phyloP scores from a whole-genome alignment of 345 rosid species.

The Syzygium aqueum region DNA sequence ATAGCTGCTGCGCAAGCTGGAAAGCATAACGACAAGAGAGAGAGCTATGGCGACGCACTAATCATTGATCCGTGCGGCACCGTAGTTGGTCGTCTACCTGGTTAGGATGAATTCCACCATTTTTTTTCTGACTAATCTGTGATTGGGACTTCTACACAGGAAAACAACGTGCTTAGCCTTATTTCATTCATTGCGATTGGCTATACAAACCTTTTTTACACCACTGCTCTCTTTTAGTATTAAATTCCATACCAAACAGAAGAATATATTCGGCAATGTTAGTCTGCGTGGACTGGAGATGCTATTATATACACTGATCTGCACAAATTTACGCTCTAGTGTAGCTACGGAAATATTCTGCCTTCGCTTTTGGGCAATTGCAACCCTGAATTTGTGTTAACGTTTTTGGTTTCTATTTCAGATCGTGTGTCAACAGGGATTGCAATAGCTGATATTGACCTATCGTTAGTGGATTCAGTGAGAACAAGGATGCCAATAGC shows the following conservation, averaged over 20 bases:
- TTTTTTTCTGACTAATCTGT: not conserved
- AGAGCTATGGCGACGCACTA: conserved; percentile 74
- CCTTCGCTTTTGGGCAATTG: not conserved
- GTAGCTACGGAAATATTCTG: not conserved
- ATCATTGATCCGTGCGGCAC: conserved; percentile 97
- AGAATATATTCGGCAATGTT: not conserved
- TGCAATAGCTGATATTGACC: conserved; percentile 73
- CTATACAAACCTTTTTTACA: not conserved
- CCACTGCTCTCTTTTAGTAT: not conserved
- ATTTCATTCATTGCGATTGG: not conserved
- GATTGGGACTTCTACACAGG: not conserved
- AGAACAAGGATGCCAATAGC: conserved; percentile 75
- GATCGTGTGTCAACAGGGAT: conserved; percentile 75
- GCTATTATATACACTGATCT: not conserved
- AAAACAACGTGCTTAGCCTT: not conserved
- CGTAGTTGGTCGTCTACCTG: conserved; percentile 66
- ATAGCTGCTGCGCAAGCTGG: conserved; percentile 94
- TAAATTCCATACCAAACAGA: not conserved
- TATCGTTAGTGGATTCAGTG: conserved; percentile 70
- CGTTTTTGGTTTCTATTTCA: conserved; percentile 13
- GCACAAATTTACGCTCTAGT: not conserved
- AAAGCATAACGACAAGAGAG: conserved; percentile 71
- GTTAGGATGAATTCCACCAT: conserved; percentile 18
- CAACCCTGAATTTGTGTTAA: not conserved
- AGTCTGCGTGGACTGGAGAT: not conserved